Conservation (phyloP, 2,329 filamentous ascomycete species). For the Clarireedia sp. region DNA sequence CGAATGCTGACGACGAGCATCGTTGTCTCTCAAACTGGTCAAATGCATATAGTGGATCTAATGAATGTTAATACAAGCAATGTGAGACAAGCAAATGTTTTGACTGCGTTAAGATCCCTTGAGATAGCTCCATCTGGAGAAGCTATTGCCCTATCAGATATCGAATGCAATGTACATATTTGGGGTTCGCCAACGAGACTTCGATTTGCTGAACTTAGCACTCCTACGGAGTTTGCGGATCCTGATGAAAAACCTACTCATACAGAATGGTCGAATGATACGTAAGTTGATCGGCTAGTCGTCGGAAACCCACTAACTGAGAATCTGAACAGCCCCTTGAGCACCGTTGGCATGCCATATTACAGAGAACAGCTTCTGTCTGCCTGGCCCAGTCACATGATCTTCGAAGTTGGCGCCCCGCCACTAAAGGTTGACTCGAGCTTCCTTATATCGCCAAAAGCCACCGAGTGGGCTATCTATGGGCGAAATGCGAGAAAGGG, state of each 20-base stretch:
- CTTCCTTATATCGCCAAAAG: constrained; percentile 59
- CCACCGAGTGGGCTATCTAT: constrained; percentile 68
- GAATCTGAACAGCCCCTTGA: constrained; percentile 55
- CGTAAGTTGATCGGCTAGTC: constrained; percentile 38
- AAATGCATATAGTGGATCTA: constrained; percentile 92
- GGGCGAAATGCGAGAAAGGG: constrained; percentile 65
- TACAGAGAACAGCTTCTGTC: constrained; percentile 85
- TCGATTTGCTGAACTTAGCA: constrained; percentile 62
- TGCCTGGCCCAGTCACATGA: constrained; percentile 76
- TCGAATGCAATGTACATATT: constrained; percentile 56
- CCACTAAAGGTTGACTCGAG: constrained; percentile 66
- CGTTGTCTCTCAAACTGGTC: constrained; percentile 82
- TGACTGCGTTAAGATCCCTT: constrained; percentile 52
- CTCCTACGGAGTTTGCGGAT: constrained; percentile 59
- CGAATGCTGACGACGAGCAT: constrained; percentile 92
- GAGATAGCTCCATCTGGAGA: constrained; percentile 66
- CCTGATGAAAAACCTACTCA: constrained; percentile 39
- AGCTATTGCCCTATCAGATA: constrained; percentile 58
- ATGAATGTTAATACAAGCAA: constrained; percentile 67
- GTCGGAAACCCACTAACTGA: background rate
- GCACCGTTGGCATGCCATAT: constrained; percentile 81
- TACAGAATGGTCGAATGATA: constrained; percentile 59
- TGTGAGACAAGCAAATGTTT: constrained; percentile 57
- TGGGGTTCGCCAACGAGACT: constrained; percentile 65
- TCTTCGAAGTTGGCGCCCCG: constrained; percentile 80